These are phyloP conservation scores for Parastagonospora nodorum DNA, from an alignment of 2,329 filamentous ascomycete genomes.

Conservation along the genomic window DNA sequence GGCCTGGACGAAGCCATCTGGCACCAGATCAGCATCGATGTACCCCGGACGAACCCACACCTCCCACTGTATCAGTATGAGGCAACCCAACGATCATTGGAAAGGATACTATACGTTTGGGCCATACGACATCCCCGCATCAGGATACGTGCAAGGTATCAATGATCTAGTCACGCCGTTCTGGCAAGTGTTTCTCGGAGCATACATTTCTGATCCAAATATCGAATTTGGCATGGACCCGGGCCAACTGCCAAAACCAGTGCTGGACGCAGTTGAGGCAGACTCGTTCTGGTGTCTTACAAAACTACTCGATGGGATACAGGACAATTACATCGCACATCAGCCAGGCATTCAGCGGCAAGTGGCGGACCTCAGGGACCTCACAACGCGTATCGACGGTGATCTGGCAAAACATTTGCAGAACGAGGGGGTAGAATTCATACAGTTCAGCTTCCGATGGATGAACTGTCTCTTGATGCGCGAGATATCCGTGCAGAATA, in stretches of 20 bases:
- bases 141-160: slow-evolving; percentile 97
- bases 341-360: slow-evolving; percentile 97
- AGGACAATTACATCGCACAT: slow-evolving; percentile 98
- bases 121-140: slow-evolving; percentile 96
- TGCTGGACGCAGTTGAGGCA: slow-evolving; percentile 94
- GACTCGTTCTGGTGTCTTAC: slow-evolving; percentile 99
- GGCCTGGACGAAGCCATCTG: slow-evolving; percentile 96
- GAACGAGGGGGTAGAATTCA: slow-evolving; percentile 92
- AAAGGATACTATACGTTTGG: slow-evolving; percentile 96
- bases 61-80: slow-evolving; percentile 95
- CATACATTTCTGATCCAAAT: slow-evolving; percentile 92
- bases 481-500: slow-evolving; percentile 94
- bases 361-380: slow-evolving; percentile 83
- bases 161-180: slow-evolving; percentile 98
- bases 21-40: slow-evolving; percentile 99
- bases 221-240: slow-evolving; percentile 97
- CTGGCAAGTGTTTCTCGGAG: slow-evolving; percentile 94
- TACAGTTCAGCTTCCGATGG: slow-evolving; percentile 99
- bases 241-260: slow-evolving; percentile 85
- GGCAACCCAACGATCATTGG: slow-evolving; percentile 90
- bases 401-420: slow-evolving; percentile 86
- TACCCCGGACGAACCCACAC: slow-evolving; percentile 94
- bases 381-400: slow-evolving; percentile 87
- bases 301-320: slow-evolving; percentile 96
- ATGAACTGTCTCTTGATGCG: slow-evolving; percentile 99